Base-by-base conservation (phyloP, 176 grass and related monocot genomes). In the Phoenix dactylifera region DNA sequence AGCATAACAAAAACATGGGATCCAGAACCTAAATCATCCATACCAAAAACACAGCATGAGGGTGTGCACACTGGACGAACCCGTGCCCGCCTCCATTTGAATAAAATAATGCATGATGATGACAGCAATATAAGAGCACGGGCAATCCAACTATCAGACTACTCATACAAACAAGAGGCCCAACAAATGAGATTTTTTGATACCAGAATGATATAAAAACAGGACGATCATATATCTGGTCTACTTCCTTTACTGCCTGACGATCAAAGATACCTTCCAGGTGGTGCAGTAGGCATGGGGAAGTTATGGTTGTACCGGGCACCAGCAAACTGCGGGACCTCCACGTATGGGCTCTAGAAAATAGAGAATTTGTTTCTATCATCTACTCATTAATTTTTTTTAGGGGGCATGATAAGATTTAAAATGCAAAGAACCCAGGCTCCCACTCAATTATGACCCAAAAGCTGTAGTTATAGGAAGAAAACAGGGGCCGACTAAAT, bases 281-380 rank as follows among this genome's bases (percentile, higher is more conserved):
- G 93, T 59, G 93, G 93, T 61, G 93, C 79, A 5, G 79, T 85
- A 35, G 93, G 93, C 82, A 92, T 98, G 4, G 93, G 93, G 4
- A 98, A 89, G 71, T 79, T 72, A 24, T 73, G 76, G 0, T 72
- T 52, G 55, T 26, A 95, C 20, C 72, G 64, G 72, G 76, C 29
- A 83, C 76, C 87, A 0, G 59, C 77, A 29, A 92, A 85, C 63
- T 56, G 84, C 55, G 93, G 93, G 2, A 84, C 84, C 76, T 98
- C 84, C 73, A 98, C 93, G 57, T 98, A 98, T 24, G 93, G 93
- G 65, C 87, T 98, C 93, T 98, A 57, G 58, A 48, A 83, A 24
- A 77, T 53, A 28, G 79, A 57, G 24, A 51, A 49, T 24, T 28
- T 9, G 58, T 65, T 64, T 44, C 12, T 49, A 57, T 58, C 19